These are phyloP conservation scores for Carex cristatella DNA, from an alignment of 176 grass and related monocot species.

Conservation along the genomic window DNA sequence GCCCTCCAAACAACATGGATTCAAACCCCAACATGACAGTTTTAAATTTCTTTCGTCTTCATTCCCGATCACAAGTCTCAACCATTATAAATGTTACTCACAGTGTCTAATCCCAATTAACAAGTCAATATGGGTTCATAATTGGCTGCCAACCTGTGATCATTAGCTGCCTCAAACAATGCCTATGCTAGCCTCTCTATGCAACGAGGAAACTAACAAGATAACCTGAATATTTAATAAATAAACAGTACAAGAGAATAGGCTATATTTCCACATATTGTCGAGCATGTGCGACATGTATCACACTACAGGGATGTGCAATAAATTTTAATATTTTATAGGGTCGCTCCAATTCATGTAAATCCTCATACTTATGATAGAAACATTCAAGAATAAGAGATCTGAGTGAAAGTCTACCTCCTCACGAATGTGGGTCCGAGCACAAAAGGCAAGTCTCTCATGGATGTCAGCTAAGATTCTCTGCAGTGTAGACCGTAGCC, in stretches of 20 bases:
- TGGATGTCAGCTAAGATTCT: constrained; percentile 93
- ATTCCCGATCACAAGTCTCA: background rate
- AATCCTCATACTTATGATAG: background rate
- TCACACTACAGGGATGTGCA: background rate
- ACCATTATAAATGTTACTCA: background rate
- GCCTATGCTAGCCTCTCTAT: background rate
- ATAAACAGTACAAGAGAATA: background rate
- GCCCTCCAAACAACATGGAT: background rate
- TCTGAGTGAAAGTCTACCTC: constrained; percentile 41
- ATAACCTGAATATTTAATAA: background rate
- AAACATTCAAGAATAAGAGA: background rate
- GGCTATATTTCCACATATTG: background rate
- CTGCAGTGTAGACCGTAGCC: constrained; percentile 71
- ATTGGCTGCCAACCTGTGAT: background rate
- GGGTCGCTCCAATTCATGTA: background rate
- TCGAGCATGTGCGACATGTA: background rate
- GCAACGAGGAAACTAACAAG: background rate
- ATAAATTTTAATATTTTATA: background rate
- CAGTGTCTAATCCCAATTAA: background rate
- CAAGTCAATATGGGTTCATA: background rate
- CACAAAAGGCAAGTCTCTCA: constrained; percentile 93
- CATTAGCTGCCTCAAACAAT: background rate
- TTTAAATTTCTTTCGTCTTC: background rate
- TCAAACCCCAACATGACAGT: background rate
- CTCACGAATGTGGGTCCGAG: constrained; percentile 85